These are phyloP conservation scores for Wickerhamomyces sp. DNA, from an alignment of 1,139 yeast species.

Conservation along the genomic window DNA sequence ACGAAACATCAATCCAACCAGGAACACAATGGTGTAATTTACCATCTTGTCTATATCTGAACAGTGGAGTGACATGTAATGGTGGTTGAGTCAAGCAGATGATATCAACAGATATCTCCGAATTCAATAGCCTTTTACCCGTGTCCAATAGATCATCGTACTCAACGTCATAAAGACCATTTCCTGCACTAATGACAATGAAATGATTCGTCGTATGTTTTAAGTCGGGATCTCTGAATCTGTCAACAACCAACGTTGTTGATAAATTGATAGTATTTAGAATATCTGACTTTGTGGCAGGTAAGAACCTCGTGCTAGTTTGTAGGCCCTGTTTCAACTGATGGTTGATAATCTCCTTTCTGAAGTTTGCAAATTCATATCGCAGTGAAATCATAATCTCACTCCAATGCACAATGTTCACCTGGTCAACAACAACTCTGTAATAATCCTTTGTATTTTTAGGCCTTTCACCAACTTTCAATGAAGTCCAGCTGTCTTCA, in stretches of 20 bases:
- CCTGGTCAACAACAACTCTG: constrained; percentile 94
- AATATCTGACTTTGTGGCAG: constrained; percentile 85
- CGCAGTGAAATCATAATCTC: constrained; percentile 86
- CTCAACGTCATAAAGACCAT: constrained; percentile 91
- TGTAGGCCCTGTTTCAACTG: constrained; percentile 33
- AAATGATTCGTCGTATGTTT: constrained; percentile 85
- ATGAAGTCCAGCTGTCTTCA: constrained; percentile 47
- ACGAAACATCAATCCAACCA: constrained; percentile 90
- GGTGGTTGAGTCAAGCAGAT: constrained; percentile 91
- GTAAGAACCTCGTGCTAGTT: constrained; percentile 50
- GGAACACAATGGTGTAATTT: constrained; percentile 76
- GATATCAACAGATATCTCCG: constrained; percentile 84
- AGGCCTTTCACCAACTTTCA: constrained; percentile 70
- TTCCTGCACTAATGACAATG: constrained; percentile 83
- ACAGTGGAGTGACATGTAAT: constrained; percentile 83
- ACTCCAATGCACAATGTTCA: constrained; percentile 81
- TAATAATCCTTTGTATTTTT: constrained; percentile 71
- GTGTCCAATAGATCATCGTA: constrained; percentile 71
- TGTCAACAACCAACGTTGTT: constrained; percentile 70
- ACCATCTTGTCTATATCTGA: constrained; percentile 60
- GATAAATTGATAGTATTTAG: constrained; percentile 86
- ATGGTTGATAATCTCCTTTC: constrained; percentile 60
- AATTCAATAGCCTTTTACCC: constrained; percentile 65
- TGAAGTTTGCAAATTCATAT: constrained; percentile 79
- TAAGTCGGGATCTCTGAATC: constrained; percentile 80